phyloP scores from a whole-genome alignment of 495 filamentous ascomycete species.

The Cetradonia linearis region DNA sequence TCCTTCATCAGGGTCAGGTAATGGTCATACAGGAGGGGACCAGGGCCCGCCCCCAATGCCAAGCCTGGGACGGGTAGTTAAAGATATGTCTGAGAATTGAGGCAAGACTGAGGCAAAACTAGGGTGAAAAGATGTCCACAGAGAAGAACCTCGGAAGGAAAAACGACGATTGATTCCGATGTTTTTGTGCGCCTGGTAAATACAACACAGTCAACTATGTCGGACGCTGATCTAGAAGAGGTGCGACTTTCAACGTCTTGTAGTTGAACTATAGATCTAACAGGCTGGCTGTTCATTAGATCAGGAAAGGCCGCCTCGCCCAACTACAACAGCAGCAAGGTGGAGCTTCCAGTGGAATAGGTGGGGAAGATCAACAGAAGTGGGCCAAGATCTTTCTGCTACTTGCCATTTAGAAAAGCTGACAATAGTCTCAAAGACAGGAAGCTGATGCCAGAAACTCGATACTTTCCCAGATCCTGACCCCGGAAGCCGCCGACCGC shows the following conservation, averaged over 20 bases:
- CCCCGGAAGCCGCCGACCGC: conserved; percentile 85
- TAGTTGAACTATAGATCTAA: neutral
- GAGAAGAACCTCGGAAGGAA: conserved; percentile 1
- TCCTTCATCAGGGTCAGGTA: too few species aligned
- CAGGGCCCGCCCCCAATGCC: too few species aligned
- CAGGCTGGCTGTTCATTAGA: conserved; percentile 40
- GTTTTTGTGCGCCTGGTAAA: neutral
- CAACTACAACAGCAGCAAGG: conserved; percentile 76
- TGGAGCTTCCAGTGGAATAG: conserved; percentile 39
- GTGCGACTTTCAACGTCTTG: conserved; percentile 32
- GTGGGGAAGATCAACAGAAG: conserved; percentile 56
- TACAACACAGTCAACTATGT: conserved; percentile 42
- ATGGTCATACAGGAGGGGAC: too few species aligned
- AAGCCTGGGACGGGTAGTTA: too few species aligned
- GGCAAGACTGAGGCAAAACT: neutral
- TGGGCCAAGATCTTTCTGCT: conserved; percentile 28
- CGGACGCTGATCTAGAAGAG: conserved; percentile 78
- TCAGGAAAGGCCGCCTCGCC: conserved; percentile 77
- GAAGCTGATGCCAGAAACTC: conserved; percentile 64
- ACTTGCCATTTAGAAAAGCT: neutral
- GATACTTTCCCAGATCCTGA: conserved; percentile 83
- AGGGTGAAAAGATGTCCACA: neutral
- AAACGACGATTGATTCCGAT: neutral
- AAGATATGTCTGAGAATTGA: too few species aligned
- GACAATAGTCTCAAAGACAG: conserved; percentile 37